phyloP scores from a whole-genome alignment of 345 rosid genomes.

The Lepidium didymum region DNA sequence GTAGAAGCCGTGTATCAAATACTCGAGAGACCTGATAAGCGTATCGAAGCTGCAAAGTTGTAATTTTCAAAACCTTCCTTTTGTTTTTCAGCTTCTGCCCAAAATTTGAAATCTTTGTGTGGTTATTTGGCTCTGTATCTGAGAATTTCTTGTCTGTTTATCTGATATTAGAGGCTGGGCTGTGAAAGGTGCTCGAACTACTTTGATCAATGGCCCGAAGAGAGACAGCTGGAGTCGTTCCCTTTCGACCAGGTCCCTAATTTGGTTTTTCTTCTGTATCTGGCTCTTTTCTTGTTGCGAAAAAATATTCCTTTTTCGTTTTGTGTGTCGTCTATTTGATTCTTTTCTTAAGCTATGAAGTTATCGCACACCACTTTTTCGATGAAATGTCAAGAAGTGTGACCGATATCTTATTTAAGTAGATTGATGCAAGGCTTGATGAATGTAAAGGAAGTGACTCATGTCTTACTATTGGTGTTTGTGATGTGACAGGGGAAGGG shows the following conservation, averaged over 20 bases:
- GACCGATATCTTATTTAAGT: not conserved
- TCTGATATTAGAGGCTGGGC: conserved; percentile 19
- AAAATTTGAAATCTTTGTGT: not conserved
- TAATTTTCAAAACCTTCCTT: not conserved
- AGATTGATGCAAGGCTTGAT: not conserved
- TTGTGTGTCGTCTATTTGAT: not conserved
- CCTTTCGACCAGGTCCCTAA: conserved; percentile 73
- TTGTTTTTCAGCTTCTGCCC: not conserved
- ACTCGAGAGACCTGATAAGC: conserved; percentile 32
- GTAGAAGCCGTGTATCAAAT: conserved; percentile 46
- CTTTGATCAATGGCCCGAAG: conserved; percentile 44
- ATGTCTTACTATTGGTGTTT: conserved; percentile 19
- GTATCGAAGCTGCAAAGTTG: conserved; percentile 21
- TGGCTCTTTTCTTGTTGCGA: no score
- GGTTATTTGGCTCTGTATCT: not conserved
- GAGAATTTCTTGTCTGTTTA: not conserved
- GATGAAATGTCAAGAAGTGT: conserved; percentile 3
- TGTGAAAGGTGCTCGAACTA: conserved; percentile 34
- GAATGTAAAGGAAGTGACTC: not conserved
- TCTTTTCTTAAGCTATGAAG: not conserved
- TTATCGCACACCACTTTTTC: not conserved
- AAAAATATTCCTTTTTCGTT: not conserved
- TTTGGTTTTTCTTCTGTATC: not conserved
- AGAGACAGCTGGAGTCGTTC: conserved; percentile 88
- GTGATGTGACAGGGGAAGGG: conserved; percentile 60